Base-by-base conservation (phyloP, 2,329 filamentous ascomycete genomes). In the Aureobasidium sp. region DNA sequence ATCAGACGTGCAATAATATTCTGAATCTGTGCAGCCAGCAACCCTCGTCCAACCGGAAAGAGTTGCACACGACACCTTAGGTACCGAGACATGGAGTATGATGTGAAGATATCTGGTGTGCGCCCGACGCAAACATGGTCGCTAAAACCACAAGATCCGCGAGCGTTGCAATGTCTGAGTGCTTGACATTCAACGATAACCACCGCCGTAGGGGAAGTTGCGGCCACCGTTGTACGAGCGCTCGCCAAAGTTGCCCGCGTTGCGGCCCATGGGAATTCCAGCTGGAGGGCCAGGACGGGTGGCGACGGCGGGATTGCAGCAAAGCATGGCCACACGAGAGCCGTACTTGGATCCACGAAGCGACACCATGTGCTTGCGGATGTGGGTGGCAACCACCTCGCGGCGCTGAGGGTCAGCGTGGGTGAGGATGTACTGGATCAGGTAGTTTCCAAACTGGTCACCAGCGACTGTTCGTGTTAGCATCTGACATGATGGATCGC, bases 351-450 rank as follows among this genome's bases (percentile, higher is more conserved):
- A 97, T 54, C 93, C 93, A 57, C 93, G 88, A 44, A 98, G 85
- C 54, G 93, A 98, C 7, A 98, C 93, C 93, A 98, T 98, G 71
- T 98, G 93, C 79, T 97, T 97, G 62, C 80, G 86, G 63, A 98
- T 95, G 66, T 98, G 93, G 54, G 84, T 84, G 42, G 90, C 90
- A 59, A 98, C 93, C 59, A 95, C 76, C 67, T 98, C 94, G 55
- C 90, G 88, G 68, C 97, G 93, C 68, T 94, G 89, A 52, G 86
- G 77, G 55, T 84, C 83, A 57, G 89, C 86, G 67, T 96, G 88
- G 62, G 89, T 90, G 65, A 98, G 77, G 65, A 98, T 93, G 81
- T 94, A 95, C 70, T 98, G 93, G 58, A 98, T 88, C 58, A 98
- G 79, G 66, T 98, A 98, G 73, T 98, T 98, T 62, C 93, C 93